phyloP scores from a whole-genome alignment of 176 grass and related monocot species.

The Lolium multiflorum region DNA sequence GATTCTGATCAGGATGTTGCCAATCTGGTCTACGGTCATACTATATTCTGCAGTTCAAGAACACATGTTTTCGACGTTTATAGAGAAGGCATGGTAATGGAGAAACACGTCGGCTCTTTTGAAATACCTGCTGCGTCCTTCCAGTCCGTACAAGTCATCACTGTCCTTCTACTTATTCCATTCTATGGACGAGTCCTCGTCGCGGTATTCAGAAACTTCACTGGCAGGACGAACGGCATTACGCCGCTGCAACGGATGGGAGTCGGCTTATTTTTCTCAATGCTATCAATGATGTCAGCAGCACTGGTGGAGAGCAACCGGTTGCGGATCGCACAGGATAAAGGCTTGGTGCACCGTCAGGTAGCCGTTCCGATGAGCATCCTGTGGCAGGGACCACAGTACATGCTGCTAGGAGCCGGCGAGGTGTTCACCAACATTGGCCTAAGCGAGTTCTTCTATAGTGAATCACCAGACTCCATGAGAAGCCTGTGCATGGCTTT shows the following conservation, averaged over 20 bases:
- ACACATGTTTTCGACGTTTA: slow-evolving; percentile 55
- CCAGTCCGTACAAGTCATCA: slow-evolving; percentile 39
- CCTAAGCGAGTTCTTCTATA: slow-evolving; percentile 54
- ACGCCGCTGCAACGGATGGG: slow-evolving; percentile 58
- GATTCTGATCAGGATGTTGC: slow-evolving; percentile 61
- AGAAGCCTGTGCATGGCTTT: slow-evolving; percentile 56
- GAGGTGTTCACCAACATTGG: slow-evolving; percentile 61
- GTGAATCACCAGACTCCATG: slow-evolving; percentile 63
- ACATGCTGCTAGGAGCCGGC: slow-evolving; percentile 49
- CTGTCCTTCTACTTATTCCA: slow-evolving; percentile 49
- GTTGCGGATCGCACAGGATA: slow-evolving; percentile 25
- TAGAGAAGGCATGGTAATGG: slow-evolving; percentile 60
- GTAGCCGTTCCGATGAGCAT: slow-evolving; percentile 57
- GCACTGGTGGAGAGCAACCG: slow-evolving; percentile 55
- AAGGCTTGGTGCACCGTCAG: slow-evolving; percentile 35
- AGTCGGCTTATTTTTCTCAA: slow-evolving; percentile 44
- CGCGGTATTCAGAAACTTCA: slow-evolving; percentile 49
- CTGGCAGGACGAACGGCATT: slow-evolving; percentile 53
- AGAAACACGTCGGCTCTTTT: slow-evolving; percentile 45
- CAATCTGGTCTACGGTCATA: slow-evolving; percentile 55
- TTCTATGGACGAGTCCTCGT: slow-evolving; percentile 61
- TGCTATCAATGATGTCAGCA: slow-evolving; percentile 56
- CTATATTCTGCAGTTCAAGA: slow-evolving; percentile 46
- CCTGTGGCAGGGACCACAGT: slow-evolving; percentile 63
- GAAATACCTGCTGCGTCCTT: slow-evolving; percentile 12